These are phyloP conservation scores for Hygrophoropsis aurantiaca DNA, from an alignment of 768 basidiomycete species.

Conservation along the genomic window DNA sequence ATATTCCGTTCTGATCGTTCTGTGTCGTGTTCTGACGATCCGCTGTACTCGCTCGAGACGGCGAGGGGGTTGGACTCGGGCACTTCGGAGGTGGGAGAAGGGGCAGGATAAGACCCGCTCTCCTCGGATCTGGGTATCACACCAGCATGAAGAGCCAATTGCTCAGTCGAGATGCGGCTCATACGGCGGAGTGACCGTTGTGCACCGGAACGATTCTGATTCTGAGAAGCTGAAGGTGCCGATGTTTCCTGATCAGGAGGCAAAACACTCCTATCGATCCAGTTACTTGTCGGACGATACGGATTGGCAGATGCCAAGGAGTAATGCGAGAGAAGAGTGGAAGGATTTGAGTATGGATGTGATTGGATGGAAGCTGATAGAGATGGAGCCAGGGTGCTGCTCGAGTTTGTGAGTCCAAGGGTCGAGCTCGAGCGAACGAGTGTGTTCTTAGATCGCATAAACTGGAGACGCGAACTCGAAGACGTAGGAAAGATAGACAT, in stretches of 20 bases:
- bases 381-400: conserved; percentile 25
- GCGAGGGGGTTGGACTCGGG: neutral
- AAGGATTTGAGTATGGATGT: conserved; percentile 16
- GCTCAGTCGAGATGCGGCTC: conserved; percentile 14
- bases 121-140: conserved; percentile 5
- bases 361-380: conserved; percentile 23
- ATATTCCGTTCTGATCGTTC: no score
- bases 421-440: conserved; percentile 18
- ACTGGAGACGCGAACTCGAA: conserved; percentile 8
- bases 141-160: conserved; percentile 5
- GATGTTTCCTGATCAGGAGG: neutral
- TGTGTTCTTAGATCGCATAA: neutral
- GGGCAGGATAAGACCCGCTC: conserved; percentile 4
- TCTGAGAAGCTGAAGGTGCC: conserved; percentile 5
- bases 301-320: conserved; percentile 12
- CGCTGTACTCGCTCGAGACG: neutral
- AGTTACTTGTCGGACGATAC: conserved; percentile 13
- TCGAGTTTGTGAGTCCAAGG: conserved; percentile 23
- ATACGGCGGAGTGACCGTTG: conserved; percentile 23
- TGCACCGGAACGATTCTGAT: conserved; percentile 13
- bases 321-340: conserved; percentile 9
- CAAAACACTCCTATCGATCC: conserved; percentile 7
- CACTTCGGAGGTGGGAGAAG: neutral
- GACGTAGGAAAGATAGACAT: conserved; percentile 11
- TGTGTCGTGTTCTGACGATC: neutral